Evolutionary conservation across 2,329 filamentous ascomycete species (phyloP).

Genomic region (Magnaporthiopsis incrustans): DNA sequence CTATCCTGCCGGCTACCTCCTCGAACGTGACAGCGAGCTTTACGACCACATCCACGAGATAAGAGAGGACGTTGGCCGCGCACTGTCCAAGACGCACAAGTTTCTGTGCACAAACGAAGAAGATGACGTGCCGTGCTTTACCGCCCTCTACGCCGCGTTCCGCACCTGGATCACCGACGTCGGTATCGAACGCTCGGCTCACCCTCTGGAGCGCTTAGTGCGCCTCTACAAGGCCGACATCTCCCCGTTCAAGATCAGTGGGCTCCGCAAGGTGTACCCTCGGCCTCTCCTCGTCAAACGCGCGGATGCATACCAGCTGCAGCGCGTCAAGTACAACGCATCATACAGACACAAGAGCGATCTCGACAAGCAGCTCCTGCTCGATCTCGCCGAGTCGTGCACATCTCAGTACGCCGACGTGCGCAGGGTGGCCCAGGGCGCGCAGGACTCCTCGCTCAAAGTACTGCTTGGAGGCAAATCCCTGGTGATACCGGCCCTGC

Average conservation of each 20-base stretch:
- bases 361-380: conserved; percentile 75
- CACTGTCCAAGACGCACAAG: conserved; percentile 74
- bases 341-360: conserved; percentile 80
- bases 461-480: conserved; percentile 80
- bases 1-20: conserved; percentile 80
- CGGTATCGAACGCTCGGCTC: conserved; percentile 89
- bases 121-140: conserved; percentile 94
- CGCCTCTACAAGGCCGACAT: conserved; percentile 81
- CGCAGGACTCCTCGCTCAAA: conserved; percentile 89
- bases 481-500: conserved; percentile 80
- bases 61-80: conserved; percentile 69
- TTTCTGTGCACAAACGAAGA: conserved; percentile 82
- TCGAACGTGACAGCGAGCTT: conserved; percentile 52
- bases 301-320: conserved; percentile 88
- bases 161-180: conserved; percentile 97
- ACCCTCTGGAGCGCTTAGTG: conserved; percentile 80
- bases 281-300: conserved; percentile 85
- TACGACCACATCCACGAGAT: conserved; percentile 75
- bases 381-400: conserved; percentile 83
- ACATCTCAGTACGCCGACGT: conserved; percentile 93
- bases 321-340: conserved; percentile 90
- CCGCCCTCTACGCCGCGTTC: conserved; percentile 84
- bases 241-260: conserved; percentile 88
- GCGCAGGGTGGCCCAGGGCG: conserved; percentile 83
- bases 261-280: conserved; percentile 85